Percentiles rank a stretch among this genome's conserved stretches.
phyloP scores from a whole-genome alignment of 2,329 filamentous ascomycete genomes.

The Stagonosporopsis tanaceti region DNA sequence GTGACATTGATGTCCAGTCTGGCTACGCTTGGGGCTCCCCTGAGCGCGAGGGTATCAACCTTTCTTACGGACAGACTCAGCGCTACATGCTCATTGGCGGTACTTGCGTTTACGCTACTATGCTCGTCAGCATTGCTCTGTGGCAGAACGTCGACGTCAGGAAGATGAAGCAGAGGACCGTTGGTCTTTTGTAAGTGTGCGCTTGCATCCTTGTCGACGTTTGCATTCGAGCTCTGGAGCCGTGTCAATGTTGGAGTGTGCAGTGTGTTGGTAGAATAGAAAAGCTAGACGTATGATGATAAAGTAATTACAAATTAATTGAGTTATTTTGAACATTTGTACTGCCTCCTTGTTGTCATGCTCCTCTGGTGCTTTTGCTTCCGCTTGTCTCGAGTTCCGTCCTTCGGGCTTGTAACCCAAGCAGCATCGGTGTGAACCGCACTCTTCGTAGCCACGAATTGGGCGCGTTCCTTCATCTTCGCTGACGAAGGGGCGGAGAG shows the following conservation, averaged over 20 bases:
- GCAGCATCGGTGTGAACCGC: not conserved
- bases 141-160: slow-evolving; percentile 45
- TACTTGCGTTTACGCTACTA: slow-evolving; percentile 38
- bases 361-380: not conserved
- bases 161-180: slow-evolving; percentile 44
- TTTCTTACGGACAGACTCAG: slow-evolving; percentile 49
- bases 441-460: too few relatives aligned
- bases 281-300: slow-evolving; percentile 1
- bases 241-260: not conserved
- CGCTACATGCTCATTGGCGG: slow-evolving; percentile 49
- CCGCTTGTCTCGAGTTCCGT: not conserved
- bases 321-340: not conserved
- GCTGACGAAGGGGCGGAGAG: not conserved
- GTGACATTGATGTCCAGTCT: slow-evolving; percentile 62
- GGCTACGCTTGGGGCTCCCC: slow-evolving; percentile 60
- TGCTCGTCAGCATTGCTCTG: slow-evolving; percentile 33
- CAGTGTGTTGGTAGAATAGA: not conserved
- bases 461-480: too few relatives aligned
- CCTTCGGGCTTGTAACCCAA: not conserved
- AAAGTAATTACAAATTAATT: slow-evolving; percentile 16
- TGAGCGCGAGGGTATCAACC: slow-evolving; percentile 54
- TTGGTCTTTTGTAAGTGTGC: slow-evolving; percentile 38
- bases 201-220: not conserved
- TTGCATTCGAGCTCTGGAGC: slow-evolving; percentile 10
- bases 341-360: not conserved